phyloP scores from a whole-genome alignment of 73 alveolate species.

The Paramecium sexaurelia region DNA sequence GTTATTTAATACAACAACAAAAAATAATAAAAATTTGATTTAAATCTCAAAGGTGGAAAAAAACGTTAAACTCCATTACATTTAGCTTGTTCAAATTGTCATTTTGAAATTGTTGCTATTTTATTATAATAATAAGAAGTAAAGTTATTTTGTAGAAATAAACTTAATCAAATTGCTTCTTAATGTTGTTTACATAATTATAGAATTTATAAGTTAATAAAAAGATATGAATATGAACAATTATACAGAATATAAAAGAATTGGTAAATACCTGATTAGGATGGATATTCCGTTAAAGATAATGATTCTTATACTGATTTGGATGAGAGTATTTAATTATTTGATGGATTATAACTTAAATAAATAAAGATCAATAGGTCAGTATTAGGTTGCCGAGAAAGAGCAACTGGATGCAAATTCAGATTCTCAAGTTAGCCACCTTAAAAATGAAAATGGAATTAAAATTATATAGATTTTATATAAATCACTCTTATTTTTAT shows the following conservation, averaged over 20 bases:
- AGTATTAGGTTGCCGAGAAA: conserved; percentile 21
- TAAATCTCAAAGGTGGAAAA: conserved; percentile 70
- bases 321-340: conserved; percentile 40
- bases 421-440: conserved; percentile 18
- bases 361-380: conserved; percentile 2
- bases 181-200: neutral
- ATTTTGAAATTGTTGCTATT: conserved; percentile 70
- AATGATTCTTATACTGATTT: conserved; percentile 51
- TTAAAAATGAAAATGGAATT: neutral
- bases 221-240: conserved; percentile 19
- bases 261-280: neutral
- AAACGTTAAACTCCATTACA: conserved; percentile 74
- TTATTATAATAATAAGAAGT: conserved; percentile 46
- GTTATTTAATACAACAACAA: conserved; percentile 67
- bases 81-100: conserved; percentile 74
- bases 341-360: conserved; percentile 51
- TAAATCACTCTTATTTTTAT: neutral
- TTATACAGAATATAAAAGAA: neutral
- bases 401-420: conserved; percentile 30
- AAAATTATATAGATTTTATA: conserved; percentile 16
- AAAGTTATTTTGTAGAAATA: conserved; percentile 22
- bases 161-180: neutral
- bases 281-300: conserved; percentile 34
- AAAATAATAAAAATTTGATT: conserved; percentile 57
- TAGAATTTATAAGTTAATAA: conserved; percentile 32